phyloP scores from a whole-genome alignment of 192 early-diverging fungal genomes.

The Coemansia sp. region DNA sequence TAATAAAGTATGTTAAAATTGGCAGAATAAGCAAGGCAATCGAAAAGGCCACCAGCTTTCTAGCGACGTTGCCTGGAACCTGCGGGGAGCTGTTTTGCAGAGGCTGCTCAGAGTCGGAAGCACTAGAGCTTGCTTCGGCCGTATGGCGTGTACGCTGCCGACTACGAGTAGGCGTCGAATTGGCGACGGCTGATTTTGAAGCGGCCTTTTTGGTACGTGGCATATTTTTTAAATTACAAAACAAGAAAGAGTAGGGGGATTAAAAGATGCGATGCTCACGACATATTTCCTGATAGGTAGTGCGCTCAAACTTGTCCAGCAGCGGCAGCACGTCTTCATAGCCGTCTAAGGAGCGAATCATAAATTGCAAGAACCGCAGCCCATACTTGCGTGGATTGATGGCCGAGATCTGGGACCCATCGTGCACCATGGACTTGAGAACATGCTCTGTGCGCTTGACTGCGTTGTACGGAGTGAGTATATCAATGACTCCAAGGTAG shows the following conservation, averaged over 20 bases:
- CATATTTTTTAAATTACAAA: conserved; percentile 4
- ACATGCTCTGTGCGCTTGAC: conserved; percentile 86
- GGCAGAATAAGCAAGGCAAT: conserved; percentile 35
- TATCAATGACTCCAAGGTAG: conserved; percentile 97
- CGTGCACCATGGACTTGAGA: conserved; percentile 80
- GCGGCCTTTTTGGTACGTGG: background rate
- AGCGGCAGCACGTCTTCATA: conserved; percentile 54
- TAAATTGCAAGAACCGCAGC: conserved; percentile 84
- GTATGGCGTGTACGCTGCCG: background rate
- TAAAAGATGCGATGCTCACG: conserved; percentile 47
- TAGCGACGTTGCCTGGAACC: conserved; percentile 34
- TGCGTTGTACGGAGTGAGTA: conserved; percentile 90
- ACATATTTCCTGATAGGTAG: conserved; percentile 46
- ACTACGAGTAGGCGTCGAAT: background rate
- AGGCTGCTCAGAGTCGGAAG: background rate
- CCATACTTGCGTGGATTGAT: conserved; percentile 88
- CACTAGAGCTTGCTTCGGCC: background rate
- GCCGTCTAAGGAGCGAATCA: conserved; percentile 64
- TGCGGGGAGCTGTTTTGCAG: conserved; percentile 5
- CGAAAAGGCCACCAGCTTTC: conserved; percentile 45
- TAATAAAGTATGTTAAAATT: conserved; percentile 41
- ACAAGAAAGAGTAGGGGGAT: background rate
- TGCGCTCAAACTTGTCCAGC: conserved; percentile 48
- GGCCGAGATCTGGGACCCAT: conserved; percentile 74
- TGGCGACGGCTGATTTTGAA: background rate